Evolutionary conservation across 2,329 filamentous ascomycete species (phyloP), one percentile per base, ranked within the genome.

Genomic region (Esteya vermicola): DNA sequence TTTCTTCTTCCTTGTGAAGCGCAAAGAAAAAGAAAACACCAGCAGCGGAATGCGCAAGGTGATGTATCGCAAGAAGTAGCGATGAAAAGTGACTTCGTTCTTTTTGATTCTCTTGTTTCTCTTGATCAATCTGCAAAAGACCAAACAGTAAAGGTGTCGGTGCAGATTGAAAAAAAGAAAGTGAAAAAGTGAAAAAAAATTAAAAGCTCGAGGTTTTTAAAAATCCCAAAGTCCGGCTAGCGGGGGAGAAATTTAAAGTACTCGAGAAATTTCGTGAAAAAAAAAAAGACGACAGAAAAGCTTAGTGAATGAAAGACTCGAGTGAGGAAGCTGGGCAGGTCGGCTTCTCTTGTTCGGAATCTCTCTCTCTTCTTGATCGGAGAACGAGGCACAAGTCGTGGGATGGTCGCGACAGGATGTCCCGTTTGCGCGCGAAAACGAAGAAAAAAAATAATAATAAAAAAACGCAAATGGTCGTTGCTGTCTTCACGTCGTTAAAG

Each of bases 1-100:
- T 36, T 28, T 38, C 25, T 27, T 41, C 30, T 39, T 39, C 25
- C 26, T 40, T 39, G 34, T 28, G 26, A 28, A 14, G 28, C 28
- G 28, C 14, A 16, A 31, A 31, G 26, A 28, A 10, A 14, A 28
- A 10, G 26, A 13, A 28, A 28, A 28, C 12, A 10, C 26, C 10
- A 28, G n/a, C 26, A 4, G 26, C 12, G n/a, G 10, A 28, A 28
- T 13, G n/a, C 26, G 10, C 10, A 28, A 28, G 10, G 10, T 14
- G 26, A 28, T n/a, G n/a, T n/a, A n/a, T n/a, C n/a, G n/a, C n/a
- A n/a, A n/a, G n/a, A n/a, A n/a, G n/a, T n/a, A n/a, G n/a, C n/a
- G n/a, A n/a, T n/a, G n/a, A n/a, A n/a, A n/a, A n/a, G n/a, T n/a
- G n/a, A n/a, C n/a, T n/a, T n/a, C n/a, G n/a, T n/a, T n/a, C n/a